A percentile compares a stretch with the other conserved stretches of the same genome.
Conservation (phyloP, 1,139 yeast genomes). For the Candida labiduridarum region DNA sequence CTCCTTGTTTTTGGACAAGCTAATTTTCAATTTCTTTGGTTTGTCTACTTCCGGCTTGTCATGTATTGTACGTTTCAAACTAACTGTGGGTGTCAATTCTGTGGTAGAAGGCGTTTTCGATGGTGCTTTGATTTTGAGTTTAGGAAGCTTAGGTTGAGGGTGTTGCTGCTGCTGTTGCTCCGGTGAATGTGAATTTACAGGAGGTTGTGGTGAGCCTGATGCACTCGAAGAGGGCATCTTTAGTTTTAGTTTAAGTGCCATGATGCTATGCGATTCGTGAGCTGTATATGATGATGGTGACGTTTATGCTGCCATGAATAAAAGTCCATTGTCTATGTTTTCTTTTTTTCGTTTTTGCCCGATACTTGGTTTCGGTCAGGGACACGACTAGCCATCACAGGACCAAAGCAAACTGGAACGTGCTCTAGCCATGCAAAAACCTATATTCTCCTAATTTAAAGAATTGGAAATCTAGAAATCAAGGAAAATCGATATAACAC, state of each 20-base stretch:
- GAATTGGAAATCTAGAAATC: not conserved
- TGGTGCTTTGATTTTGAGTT: slow-evolving; percentile 33
- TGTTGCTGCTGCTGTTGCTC: slow-evolving; percentile 4
- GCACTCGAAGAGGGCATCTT: slow-evolving; percentile 23
- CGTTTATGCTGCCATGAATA: too few relatives aligned
- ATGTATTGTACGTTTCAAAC: slow-evolving; percentile 8
- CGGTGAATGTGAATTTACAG: slow-evolving; percentile 4
- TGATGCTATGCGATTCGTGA: slow-evolving; percentile 1
- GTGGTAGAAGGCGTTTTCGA: slow-evolving; percentile 16
- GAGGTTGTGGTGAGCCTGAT: slow-evolving; percentile 11
- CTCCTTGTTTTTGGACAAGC: slow-evolving; percentile 19
- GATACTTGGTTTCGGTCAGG: too few relatives aligned
- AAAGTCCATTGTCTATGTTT: too few relatives aligned
- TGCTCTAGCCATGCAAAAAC: not conserved
- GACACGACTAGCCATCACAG: too few relatives aligned
- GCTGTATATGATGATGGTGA: not conserved
- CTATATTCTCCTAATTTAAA: too few relatives aligned
- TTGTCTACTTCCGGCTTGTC: slow-evolving; percentile 18
- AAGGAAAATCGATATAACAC: too few relatives aligned
- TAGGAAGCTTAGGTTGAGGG: slow-evolving; percentile 20
- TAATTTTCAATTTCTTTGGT: slow-evolving; percentile 25
- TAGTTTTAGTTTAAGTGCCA: slow-evolving; percentile 30
- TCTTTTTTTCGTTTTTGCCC: too few relatives aligned
- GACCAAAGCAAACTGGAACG: too few relatives aligned
- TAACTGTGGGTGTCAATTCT: slow-evolving; percentile 5